Evolutionary conservation across 331 rosid genomes (phyloP).

Genomic region (Malus hybrid): DNA sequence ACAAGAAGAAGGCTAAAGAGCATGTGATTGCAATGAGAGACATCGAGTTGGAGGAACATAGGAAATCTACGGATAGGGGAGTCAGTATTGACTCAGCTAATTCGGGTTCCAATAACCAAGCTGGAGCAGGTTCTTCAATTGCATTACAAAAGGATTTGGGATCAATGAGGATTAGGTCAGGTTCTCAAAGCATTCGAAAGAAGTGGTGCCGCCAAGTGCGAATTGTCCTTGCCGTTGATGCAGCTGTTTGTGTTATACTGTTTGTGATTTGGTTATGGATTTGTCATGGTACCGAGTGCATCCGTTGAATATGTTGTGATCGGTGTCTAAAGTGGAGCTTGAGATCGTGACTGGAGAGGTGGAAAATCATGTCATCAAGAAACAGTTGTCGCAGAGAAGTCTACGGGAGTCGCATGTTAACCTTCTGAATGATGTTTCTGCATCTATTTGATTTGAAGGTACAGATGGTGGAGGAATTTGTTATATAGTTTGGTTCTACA

Average conservation of each 20-base stretch:
- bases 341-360: not conserved
- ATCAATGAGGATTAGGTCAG: conserved; percentile 58
- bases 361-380: not conserved
- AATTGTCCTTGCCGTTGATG: conserved; percentile 73
- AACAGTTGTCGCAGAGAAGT: not conserved
- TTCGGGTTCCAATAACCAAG: conserved; percentile 39
- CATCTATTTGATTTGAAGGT: not conserved
- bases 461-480: not conserved
- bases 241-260: conserved; percentile 54
- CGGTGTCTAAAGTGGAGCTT: not conserved
- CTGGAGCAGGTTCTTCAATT: conserved; percentile 45
- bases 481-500: not conserved
- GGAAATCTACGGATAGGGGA: conserved; percentile 68
- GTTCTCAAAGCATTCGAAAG: conserved; percentile 50
- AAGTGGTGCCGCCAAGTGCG: conserved; percentile 82
- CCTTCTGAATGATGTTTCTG: not conserved
- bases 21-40: conserved; percentile 70
- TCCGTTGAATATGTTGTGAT: conserved; percentile 27
- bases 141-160: conserved; percentile 52
- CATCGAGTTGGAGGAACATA: conserved; percentile 60
- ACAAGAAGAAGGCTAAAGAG: conserved; percentile 75
- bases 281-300: conserved; percentile 57
- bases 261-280: conserved; percentile 63
- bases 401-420: not conserved
- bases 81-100: conserved; percentile 46